These are phyloP conservation scores for Pichia ethanolica DNA, from an alignment of 805 yeast species.

Conservation along the genomic window DNA sequence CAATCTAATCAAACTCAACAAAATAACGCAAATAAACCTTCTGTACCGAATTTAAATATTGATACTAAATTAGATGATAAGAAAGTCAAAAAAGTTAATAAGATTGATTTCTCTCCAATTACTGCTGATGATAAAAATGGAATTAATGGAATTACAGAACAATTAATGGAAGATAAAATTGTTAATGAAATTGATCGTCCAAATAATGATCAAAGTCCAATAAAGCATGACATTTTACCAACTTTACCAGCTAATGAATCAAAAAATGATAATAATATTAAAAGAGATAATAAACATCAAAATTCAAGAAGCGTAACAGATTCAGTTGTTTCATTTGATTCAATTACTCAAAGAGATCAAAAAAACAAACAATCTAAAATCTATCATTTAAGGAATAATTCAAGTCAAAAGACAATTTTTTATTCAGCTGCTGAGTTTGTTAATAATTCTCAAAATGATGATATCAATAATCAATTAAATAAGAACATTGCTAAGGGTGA, in stretches of 20 bases:
- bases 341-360: constrained; percentile 1
- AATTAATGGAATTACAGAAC: constrained; percentile 7
- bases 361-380: constrained; percentile 15
- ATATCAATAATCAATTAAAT: too few species aligned
- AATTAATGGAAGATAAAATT: not conserved
- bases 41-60: too few species aligned
- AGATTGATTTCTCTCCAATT: constrained; percentile 6
- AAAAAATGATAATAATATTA: too few species aligned
- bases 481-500: not conserved
- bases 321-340: constrained; percentile 7
- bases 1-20: not conserved
- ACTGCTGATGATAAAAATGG: constrained; percentile 20
- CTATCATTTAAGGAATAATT: constrained; percentile 20
- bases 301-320: constrained; percentile 3
- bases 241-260: not conserved
- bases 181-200: too few species aligned
- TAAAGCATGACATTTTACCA: not conserved
- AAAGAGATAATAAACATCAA: not conserved
- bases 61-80: too few species aligned
- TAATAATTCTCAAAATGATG: not conserved
- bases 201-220: not conserved
- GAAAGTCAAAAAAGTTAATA: not conserved
- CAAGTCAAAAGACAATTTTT: constrained; percentile 27
- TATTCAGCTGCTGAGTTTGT: constrained; percentile 33
- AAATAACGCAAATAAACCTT: too few species aligned